Evolutionary conservation across 1,284 basidiomycete genomes (phyloP), one percentile per base, ranked within the genome.

Genomic region (Anthracocystis walkeri): DNA sequence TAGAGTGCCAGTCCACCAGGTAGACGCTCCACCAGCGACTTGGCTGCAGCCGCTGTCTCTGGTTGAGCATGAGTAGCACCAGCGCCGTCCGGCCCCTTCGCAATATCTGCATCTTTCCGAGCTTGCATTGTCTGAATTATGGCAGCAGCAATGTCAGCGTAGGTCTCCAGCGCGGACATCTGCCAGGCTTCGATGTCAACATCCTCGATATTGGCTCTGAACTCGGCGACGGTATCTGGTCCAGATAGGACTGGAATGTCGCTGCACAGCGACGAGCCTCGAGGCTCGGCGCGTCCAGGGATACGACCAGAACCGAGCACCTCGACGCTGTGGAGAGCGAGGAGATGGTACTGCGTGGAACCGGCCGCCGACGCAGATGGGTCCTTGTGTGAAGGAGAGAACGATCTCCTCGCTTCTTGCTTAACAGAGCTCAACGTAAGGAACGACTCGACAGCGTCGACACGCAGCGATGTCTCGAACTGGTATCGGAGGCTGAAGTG

Each of bases 111-210:
- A 4, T 33, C 18, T n/a, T 33, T 27, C 14, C 27, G 25, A 3
- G 6, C 31, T n/a, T 48, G 44, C 48, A 45, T 61, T 14, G 57
- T 63, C 4, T 57, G n/a, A 10, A 53, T 10, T 4, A 78, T 18
- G 44, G 60, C 18, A 11, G 49, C 49, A 44, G 58, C 61, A 7
- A 78, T 53, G 16, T 67, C 58, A 7, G 64, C 54, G 49, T 72
- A 78, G 2, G 71, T 59, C 10, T 75, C 55, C 5, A 81, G 63
- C 12, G 68, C 77, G 33, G 49, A 45, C 27, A 73, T 61, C 18
- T 80, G 76, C 78, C 80, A 82, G 11, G 78, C 55, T 40, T 80
- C 78, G n/a, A 80, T 40, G 50, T 82, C 80, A 8, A 82, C 41
- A 45, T 80, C 78, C 53, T 80, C 78, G 33, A 82, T 61, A 41